Conservation (phyloP, 129 eudicot species). For the Oenanthe sinensis region DNA sequence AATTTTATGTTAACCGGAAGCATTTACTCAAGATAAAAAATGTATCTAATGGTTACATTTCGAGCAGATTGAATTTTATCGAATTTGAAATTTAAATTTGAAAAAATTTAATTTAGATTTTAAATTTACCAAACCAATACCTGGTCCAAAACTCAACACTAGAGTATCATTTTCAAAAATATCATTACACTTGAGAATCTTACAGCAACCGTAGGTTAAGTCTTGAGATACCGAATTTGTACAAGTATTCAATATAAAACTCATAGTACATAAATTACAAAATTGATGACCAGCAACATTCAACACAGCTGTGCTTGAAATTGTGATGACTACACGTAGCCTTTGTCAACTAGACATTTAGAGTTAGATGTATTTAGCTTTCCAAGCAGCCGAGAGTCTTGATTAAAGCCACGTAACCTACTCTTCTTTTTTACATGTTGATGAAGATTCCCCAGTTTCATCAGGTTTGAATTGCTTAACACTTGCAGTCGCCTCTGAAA, state of each 20-base stretch:
- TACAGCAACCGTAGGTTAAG: not conserved
- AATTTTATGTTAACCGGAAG: too few species aligned
- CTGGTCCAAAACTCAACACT: too few species aligned
- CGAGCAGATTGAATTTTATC: too few species aligned
- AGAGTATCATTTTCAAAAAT: too few species aligned
- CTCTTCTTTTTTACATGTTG: conserved; percentile 33
- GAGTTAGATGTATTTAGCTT: not conserved
- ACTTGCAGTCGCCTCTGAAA: conserved; percentile 77
- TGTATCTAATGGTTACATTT: too few species aligned
- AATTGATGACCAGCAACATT: not conserved
- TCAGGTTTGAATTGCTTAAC: conserved; percentile 27
- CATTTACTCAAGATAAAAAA: too few species aligned
- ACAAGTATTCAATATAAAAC: not conserved
- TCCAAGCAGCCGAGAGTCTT: not conserved
- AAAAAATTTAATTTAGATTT: too few species aligned
- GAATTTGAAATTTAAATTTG: too few species aligned
- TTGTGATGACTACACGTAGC: not conserved
- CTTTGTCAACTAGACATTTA: not conserved
- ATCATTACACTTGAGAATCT: not conserved
- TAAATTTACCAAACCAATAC: too few species aligned
- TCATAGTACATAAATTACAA: not conserved
- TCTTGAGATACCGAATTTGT: not conserved
- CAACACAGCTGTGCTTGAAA: not conserved
- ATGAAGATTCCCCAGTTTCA: conserved; percentile 24
- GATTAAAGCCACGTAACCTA: conserved; percentile 11